Conservation (phyloP, 106 monocot species). For the Alisma plantagoaquatica region DNA sequence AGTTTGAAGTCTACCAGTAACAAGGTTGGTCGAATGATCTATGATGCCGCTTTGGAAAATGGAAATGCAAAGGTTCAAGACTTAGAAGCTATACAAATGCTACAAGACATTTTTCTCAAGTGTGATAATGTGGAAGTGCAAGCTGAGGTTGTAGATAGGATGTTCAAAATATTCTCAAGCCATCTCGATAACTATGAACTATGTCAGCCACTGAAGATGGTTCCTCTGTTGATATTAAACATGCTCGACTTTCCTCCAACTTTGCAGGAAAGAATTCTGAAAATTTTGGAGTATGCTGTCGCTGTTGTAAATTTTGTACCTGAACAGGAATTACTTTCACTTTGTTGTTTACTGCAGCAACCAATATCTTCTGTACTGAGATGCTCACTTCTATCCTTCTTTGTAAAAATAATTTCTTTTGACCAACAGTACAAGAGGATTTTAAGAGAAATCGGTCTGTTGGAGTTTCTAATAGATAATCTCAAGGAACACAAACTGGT, state of each 20-base stretch:
- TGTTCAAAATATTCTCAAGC: slow-evolving; percentile 83
- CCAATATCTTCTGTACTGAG: slow-evolving; percentile 49
- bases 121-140: slow-evolving; percentile 64
- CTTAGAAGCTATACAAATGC: slow-evolving; percentile 83
- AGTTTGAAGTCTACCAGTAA: slow-evolving; percentile 25
- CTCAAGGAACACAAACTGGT: slow-evolving; percentile 62
- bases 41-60: slow-evolving; percentile 18
- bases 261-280: slow-evolving; percentile 71
- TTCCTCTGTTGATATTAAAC: slow-evolving; percentile 75
- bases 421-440: slow-evolving; percentile 84
- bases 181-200: slow-evolving; percentile 77
- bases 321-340: slow-evolving; percentile 79
- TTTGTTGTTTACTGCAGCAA: slow-evolving; percentile 81
- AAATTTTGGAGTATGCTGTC: slow-evolving; percentile 84
- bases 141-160: slow-evolving; percentile 69
- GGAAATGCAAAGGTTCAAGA: slow-evolving; percentile 55
- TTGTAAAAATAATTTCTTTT: slow-evolving; percentile 80
- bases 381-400: slow-evolving; percentile 66
- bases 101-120: slow-evolving; percentile 87
- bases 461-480: slow-evolving; percentile 78
- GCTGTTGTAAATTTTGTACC: slow-evolving; percentile 82
- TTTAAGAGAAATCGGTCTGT: slow-evolving; percentile 71
- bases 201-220: slow-evolving; percentile 63
- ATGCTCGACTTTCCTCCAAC: slow-evolving; percentile 66
- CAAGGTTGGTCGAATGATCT: background rate